Conservation (phyloP, 768 basidiomycete genomes). For the Butyriboletus loyo region DNA sequence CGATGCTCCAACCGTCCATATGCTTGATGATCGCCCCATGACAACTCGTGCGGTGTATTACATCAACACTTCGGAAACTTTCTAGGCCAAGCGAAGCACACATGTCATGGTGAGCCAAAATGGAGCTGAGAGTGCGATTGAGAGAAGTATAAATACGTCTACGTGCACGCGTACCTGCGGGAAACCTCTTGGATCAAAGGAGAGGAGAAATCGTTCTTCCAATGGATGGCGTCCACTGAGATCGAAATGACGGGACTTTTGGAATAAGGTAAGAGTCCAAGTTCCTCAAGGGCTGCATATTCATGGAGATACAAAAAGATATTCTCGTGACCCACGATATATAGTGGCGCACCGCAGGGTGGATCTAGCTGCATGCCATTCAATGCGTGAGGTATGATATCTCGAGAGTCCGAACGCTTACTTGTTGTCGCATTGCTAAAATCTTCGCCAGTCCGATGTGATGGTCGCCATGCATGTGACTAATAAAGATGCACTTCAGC, state of each 20-base stretch:
- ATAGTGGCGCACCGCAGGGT: constrained; percentile 59
- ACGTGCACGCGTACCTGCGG: constrained; percentile 3
- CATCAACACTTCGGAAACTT: constrained; percentile 64
- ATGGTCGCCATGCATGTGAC: constrained; percentile 92
- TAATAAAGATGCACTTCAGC: constrained; percentile 78
- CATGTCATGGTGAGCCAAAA: constrained; percentile 41
- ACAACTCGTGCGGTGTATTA: constrained; percentile 68
- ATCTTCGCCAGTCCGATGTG: constrained; percentile 80
- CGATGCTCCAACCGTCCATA: constrained; percentile 49
- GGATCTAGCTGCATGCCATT: constrained; percentile 55
- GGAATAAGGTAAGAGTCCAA: constrained; percentile 53
- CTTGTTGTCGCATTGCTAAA: constrained; percentile 66
- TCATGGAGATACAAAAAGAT: constrained; percentile 72
- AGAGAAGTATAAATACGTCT: background rate
- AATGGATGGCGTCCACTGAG: constrained; percentile 54
- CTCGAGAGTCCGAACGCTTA: constrained; percentile 25
- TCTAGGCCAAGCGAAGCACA: constrained; percentile 54
- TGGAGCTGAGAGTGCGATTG: constrained; percentile 37
- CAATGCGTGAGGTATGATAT: background rate
- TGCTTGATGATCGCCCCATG: constrained; percentile 72
- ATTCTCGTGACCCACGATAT: constrained; percentile 58
- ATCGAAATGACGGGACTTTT: constrained; percentile 54
- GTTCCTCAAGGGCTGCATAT: constrained; percentile 63
- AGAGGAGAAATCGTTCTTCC: constrained; percentile 38
- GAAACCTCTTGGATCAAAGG: constrained; percentile 4